Base-by-base conservation (phyloP, 768 basidiomycete genomes). In the Lactarius indigo region DNA sequence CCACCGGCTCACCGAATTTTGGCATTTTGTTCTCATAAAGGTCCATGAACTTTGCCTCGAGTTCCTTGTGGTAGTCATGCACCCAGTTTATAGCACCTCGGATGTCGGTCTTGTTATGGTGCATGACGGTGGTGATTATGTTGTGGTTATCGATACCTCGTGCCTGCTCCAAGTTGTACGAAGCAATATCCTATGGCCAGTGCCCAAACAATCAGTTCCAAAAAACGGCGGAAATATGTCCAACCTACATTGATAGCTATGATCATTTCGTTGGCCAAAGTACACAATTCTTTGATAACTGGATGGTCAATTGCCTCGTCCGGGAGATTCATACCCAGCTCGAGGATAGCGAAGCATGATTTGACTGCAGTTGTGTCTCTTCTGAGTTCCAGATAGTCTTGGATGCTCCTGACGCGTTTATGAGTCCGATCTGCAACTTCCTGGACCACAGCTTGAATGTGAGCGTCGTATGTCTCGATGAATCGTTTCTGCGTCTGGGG, bases 71-170 rank as follows among this genome's bases (percentile, higher is more conserved):
- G 18, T 71, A 70, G 4, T 73, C 59, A 0, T 61, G 65, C 10
- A 80, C 74, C 75, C 76, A 80, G 13, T 74, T 52, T 64, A 80
- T 72, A 0, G 81, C 78, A 17, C 71, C 75, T 37, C 77, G 71
- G 3, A 79, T 62, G 57, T 76, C 74, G 12, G 75, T 64, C n/a
- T 76, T 66, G 50, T 72, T 68, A 33, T 83, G 75, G 30, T 80
- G 73, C 81, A 82, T 83, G 33, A 81, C 76, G 13, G 79, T 74
- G 4, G 77, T 77, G 30, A 84, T 72, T 0, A 82, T 69, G 57
- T 82, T 82, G 65, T 81, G 80, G 0, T 69, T 66, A 54, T 78
- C 77, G 56, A 78, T 76, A 0, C 79, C 80, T n/a, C 72, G 73
- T 23, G 77, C 71, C 64, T 78, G 78, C 59, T 77, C 76, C 6